phyloP scores from a whole-genome alignment of 805 yeast genomes.

The Groenewaldozyma salmanticensis region DNA sequence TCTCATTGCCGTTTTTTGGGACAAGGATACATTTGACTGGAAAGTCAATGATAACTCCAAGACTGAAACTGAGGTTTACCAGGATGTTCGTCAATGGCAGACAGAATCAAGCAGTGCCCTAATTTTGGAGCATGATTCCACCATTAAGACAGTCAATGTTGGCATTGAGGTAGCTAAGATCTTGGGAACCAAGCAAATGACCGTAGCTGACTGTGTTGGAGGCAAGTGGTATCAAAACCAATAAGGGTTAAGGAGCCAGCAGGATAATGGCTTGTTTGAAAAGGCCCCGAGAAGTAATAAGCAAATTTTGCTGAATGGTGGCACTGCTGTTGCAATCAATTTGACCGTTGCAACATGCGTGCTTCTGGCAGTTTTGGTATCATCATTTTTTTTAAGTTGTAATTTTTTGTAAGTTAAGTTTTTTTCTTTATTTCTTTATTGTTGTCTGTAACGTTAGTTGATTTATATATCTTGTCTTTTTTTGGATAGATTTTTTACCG shows the following conservation, averaged over 20 bases:
- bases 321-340: neutral
- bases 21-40: slow-evolving; percentile 89
- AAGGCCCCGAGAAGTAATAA: neutral
- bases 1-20: slow-evolving; percentile 84
- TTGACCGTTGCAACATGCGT: no score
- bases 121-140: slow-evolving; percentile 80
- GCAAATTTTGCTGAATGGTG: neutral
- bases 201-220: slow-evolving; percentile 69
- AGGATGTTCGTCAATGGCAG: slow-evolving; percentile 49
- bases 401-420: no score
- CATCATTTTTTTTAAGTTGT: slow-evolving; percentile 22
- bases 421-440: no score
- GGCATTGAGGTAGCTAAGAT: slow-evolving; percentile 51
- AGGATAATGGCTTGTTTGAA: neutral
- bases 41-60: slow-evolving; percentile 45
- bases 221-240: slow-evolving; percentile 33
- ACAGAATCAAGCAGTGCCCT: slow-evolving; percentile 39
- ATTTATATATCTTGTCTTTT: no score
- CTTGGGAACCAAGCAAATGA: slow-evolving; percentile 52
- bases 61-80: slow-evolving; percentile 42
- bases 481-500: no score
- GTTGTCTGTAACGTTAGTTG: no score
- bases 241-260: slow-evolving; percentile 5
- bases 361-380: neutral
- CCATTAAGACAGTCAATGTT: slow-evolving; percentile 53